Evolutionary conservation across 192 early-diverging fungal genomes (phyloP), one percentile per base, ranked within the genome.

Genomic region (Chytriomyces confervae): DNA sequence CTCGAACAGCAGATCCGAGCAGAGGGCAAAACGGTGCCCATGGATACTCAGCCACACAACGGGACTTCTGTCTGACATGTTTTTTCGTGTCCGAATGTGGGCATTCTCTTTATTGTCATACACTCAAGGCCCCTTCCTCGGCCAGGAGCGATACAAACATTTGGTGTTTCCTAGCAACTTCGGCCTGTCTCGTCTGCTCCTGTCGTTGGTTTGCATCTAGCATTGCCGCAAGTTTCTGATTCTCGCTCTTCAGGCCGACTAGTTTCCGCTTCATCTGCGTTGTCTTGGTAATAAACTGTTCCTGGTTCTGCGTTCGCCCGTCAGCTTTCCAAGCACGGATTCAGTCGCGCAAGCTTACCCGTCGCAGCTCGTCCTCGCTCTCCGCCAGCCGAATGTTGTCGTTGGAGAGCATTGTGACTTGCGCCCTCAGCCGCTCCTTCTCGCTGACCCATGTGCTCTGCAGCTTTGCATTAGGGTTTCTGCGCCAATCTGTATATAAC

Each of bases 131-230:
- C 16, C 72, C 61, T 61, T 74, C 72, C 46, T 74, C 72, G 24
- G 72, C 62, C 20, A 74, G 43, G 43, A 74, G 72, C 53, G 72
- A 62, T 44, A 74, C 72, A 74, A 74, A 74, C 72, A 74, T 74
- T 6, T 74, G 72, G 10, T 74, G 72, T 27, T 74, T 74, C 46
- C 72, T 53, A 48, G 61, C 72, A 29, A 61, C 46, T 74, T 74
- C 72, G 48, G 62, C 72, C 45, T 74, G 72, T 61, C 72, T 29
- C 45, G 51, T 18, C 45, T 74, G 72, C 45, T 74, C 72, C 46
- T 63, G 61, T 45, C 50, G 47, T 47, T 74, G 60, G 45, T 20
- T 63, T 10, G 72, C 72, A 44, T 74, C 72, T n/a, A 74, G 43
- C 72, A 74, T 46, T 27, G 72, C 72, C 43, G 61, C 72, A 44